phyloP scores from a whole-genome alignment of 305 asterid genomes.

The Fraxinus nigra region DNA sequence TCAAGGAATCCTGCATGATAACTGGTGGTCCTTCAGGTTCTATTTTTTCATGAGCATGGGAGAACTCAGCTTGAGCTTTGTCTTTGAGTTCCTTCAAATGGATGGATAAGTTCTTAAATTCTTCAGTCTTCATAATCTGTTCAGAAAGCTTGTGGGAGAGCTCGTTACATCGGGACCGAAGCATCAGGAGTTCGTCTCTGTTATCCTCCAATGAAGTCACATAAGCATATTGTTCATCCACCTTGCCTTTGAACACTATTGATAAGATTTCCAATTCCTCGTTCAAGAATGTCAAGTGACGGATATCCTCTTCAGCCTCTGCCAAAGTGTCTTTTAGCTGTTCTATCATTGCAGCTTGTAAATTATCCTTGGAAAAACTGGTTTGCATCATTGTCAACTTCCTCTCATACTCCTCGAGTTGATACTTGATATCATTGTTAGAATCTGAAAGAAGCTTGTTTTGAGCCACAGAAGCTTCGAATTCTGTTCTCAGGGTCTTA shows the following conservation, averaged over 20 bases:
- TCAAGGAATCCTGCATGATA: conserved; percentile 70
- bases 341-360: conserved; percentile 42
- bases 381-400: conserved; percentile 34
- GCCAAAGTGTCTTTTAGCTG: conserved; percentile 36
- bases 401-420: conserved; percentile 46
- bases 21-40: conserved; percentile 66
- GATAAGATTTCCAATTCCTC: conserved; percentile 65
- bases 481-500: conserved; percentile 47
- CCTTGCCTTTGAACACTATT: conserved; percentile 49
- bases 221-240: conserved; percentile 47
- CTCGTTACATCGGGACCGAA: conserved; percentile 46
- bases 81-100: conserved; percentile 88
- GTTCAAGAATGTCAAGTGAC: conserved; percentile 40
- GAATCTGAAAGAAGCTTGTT: conserved; percentile 59
- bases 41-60: conserved; percentile 50
- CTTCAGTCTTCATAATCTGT: conserved; percentile 75
- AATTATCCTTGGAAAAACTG: conserved; percentile 33
- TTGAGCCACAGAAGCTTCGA: conserved; percentile 51
- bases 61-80: conserved; percentile 77
- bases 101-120: conserved; percentile 67
- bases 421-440: conserved; percentile 30
- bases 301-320: conserved; percentile 53
- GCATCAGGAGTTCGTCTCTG: conserved; percentile 43
- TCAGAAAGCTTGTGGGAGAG: conserved; percentile 68
- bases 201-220: conserved; percentile 37